Evolutionary conservation across 129 eudicot species (phyloP).

Genomic region (Kitagawia praeruptora): DNA sequence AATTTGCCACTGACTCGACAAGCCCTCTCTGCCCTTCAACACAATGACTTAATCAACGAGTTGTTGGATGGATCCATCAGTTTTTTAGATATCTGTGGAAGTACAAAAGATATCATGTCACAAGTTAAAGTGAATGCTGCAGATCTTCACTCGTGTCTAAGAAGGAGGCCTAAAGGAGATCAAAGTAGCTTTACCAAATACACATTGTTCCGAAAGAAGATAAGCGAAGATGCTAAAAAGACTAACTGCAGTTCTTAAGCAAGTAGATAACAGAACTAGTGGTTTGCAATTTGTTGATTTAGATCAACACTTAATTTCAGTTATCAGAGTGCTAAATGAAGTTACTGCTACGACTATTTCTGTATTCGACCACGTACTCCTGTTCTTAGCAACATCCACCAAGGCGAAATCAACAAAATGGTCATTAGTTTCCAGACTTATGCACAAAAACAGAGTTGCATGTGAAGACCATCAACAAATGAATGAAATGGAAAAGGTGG

Average conservation of each 20-base stretch:
- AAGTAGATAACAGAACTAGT: constrained; percentile 8
- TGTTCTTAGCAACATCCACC: not conserved
- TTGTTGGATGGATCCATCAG: constrained; percentile 23
- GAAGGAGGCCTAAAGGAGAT: constrained; percentile 21
- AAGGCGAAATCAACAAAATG: not conserved
- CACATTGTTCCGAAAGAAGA: constrained; percentile 20
- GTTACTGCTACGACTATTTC: not conserved
- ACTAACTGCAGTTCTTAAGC: constrained; percentile 11
- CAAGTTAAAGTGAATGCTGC: constrained; percentile 12
- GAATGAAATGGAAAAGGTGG: constrained; percentile 2
- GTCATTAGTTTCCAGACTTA: not conserved
- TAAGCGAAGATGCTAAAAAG: constrained; percentile 18
- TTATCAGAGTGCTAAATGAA: constrained; percentile 22
- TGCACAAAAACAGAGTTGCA: constrained; percentile 2
- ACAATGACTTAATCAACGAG: constrained; percentile 18
- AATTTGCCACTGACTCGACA: constrained; percentile 18
- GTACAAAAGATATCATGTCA: constrained; percentile 16
- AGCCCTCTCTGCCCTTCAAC: constrained; percentile 21
- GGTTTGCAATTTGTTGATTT: not conserved
- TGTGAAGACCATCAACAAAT: constrained; percentile 3
- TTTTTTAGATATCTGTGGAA: constrained; percentile 26
- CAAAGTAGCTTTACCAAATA: constrained; percentile 14
- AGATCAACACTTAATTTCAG: constrained; percentile 10
- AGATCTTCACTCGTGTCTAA: constrained; percentile 19
- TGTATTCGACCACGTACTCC: not conserved